Conservation (phyloP, 306 rosid genomes). For the Potentilla sterilis region DNA sequence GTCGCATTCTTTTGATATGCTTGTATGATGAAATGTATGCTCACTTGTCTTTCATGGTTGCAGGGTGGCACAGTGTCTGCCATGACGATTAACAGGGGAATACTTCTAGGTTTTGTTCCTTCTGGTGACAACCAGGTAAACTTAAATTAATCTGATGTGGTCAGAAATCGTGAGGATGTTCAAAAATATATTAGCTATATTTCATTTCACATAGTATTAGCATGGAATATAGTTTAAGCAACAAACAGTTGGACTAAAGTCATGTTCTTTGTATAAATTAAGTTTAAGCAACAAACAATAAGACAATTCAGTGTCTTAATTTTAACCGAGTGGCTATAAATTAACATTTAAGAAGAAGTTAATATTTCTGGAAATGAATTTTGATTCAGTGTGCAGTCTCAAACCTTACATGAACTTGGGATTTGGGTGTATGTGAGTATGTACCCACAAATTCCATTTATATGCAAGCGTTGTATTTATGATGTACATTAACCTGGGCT, state of each 20-base stretch:
- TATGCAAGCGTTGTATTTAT: background rate
- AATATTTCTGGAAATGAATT: background rate
- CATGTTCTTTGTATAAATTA: no score
- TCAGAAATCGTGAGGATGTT: background rate
- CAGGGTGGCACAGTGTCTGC: slow-evolving; percentile 94
- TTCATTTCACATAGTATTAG: background rate
- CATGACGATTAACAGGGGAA: slow-evolving; percentile 76
- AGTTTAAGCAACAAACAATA: background rate
- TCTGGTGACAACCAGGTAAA: slow-evolving; percentile 63
- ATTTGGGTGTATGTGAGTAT: background rate
- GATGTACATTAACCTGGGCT: background rate
- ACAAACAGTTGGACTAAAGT: background rate
- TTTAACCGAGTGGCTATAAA: background rate
- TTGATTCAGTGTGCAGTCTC: background rate
- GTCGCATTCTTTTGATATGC: background rate
- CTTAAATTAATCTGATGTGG: background rate
- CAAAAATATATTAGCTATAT: background rate
- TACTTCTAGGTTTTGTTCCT: slow-evolving; percentile 86
- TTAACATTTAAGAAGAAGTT: background rate
- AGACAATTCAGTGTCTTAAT: background rate
- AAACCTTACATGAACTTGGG: background rate
- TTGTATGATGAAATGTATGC: background rate
- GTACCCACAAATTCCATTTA: background rate
- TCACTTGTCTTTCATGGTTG: slow-evolving; percentile 19
- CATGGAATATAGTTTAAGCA: background rate